Evolutionary conservation across 345 rosid genomes (phyloP).

Genomic region (Salix suchowensis): DNA sequence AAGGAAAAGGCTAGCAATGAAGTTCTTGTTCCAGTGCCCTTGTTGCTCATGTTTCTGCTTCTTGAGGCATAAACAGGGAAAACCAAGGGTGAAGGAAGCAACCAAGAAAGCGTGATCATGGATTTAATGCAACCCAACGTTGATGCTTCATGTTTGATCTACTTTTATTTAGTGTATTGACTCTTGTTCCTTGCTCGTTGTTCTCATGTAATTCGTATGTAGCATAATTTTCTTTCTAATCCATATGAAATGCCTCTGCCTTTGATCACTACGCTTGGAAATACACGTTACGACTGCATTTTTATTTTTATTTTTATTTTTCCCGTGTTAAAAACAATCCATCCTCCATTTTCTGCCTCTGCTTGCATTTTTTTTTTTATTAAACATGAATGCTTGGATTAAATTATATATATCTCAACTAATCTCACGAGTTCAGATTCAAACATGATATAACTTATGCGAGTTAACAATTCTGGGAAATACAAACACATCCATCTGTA

Average conservation of each 20-base stretch:
- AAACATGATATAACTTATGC: no score
- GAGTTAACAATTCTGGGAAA: neutral
- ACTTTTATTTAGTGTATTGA: neutral
- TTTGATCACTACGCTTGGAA: neutral
- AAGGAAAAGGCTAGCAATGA: constrained; percentile 40
- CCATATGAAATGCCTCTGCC: neutral
- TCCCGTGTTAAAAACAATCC: neutral
- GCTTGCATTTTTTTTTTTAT: neutral
- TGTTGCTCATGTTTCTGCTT: constrained; percentile 85
- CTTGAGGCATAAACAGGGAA: constrained; percentile 67
- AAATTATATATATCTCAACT: no score
- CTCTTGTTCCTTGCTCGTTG: neutral
- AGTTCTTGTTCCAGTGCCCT: constrained; percentile 87
- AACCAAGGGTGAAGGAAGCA: constrained; percentile 45
- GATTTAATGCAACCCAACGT: neutral
- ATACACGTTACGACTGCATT: neutral
- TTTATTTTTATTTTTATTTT: neutral
- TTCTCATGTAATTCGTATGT: neutral
- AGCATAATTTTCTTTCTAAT: neutral
- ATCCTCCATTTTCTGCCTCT: neutral
- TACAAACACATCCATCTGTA: no score
- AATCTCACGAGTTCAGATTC: no score
- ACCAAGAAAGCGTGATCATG: constrained; percentile 23
- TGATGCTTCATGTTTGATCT: neutral
- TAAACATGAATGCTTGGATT: no score